These are phyloP conservation scores for Amauroascus verrucosus DNA, from an alignment of 2,329 filamentous ascomycete species.

Conservation along the genomic window DNA sequence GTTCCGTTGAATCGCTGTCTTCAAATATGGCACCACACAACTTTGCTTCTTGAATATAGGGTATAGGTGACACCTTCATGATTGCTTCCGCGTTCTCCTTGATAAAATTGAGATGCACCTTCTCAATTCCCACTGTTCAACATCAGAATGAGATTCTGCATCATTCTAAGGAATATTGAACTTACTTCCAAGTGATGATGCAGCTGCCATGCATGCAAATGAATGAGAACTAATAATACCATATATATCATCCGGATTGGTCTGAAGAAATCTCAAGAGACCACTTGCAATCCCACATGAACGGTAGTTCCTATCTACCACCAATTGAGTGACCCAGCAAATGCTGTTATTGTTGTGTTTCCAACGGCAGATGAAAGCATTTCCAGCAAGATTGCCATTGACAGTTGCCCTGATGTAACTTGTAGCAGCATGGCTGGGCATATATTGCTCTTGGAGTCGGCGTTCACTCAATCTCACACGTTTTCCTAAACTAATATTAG, in stretches of 20 bases:
- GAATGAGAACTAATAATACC: slow-evolving; percentile 21
- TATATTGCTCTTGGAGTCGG: slow-evolving; percentile 12
- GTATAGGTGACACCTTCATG: slow-evolving; percentile 30
- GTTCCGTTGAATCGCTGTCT: slow-evolving; percentile 20
- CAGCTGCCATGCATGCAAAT: slow-evolving; percentile 19
- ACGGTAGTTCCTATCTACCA: slow-evolving; percentile 30
- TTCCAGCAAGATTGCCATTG: slow-evolving; percentile 14
- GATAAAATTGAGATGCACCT: slow-evolving; percentile 18
- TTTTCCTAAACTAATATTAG: slow-evolving; percentile 20
- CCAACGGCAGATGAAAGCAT: slow-evolving; percentile 33
- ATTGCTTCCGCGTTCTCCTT: slow-evolving; percentile 24
- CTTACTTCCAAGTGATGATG: slow-evolving; percentile 15
- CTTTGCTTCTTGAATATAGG: slow-evolving; percentile 33
- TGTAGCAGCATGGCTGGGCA: slow-evolving; percentile 4
- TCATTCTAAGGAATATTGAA: background rate
- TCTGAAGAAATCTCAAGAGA: slow-evolving; percentile 27
- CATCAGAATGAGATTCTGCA: background rate
- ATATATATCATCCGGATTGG: slow-evolving; percentile 26
- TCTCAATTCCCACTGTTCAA: background rate
- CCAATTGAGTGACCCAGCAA: slow-evolving; percentile 37
- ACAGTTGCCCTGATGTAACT: slow-evolving; percentile 12
- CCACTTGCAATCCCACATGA: slow-evolving; percentile 28
- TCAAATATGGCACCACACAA: slow-evolving; percentile 30
- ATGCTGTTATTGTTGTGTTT: slow-evolving; percentile 22
- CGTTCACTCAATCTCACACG: slow-evolving; percentile 9